Evolutionary conservation across 2,329 filamentous ascomycete species (phyloP), one percentile per base, ranked within the genome.

Genomic region (Teratosphaeria gauchensis): DNA sequence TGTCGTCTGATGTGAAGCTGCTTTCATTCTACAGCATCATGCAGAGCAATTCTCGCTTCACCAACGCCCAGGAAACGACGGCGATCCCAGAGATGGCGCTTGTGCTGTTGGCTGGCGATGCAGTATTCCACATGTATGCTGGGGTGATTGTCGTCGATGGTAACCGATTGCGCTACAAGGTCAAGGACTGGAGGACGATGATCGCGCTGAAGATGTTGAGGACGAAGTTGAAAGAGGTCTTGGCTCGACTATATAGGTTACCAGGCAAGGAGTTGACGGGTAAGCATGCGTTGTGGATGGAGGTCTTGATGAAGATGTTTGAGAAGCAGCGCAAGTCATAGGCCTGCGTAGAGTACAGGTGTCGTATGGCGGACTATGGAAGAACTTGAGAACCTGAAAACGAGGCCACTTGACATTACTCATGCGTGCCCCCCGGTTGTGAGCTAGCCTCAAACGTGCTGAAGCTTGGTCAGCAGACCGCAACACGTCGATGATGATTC

Each of bases 1-100:
- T 67, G 16, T 55, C 64, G 5, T 55, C 64, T 0, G 66, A 68
- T 1, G 77, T 91, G 46, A 87, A 85, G 68, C 97, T 90, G 85
- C 77, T 99, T 52, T 94, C 89, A 0, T 99, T 96, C 73, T 97
- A 97, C 75, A 89, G 95, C 72, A 96, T 97, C 63, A 95, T 97
- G 90, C 92, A 96, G 73, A 88, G 88, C 2, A 91, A 78, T 76
- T 89, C 86, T 81, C 82, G 81, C 61, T 86, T 88, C 67, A 90
- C 92, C 65, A 95, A 96, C 64, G 94, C 94, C 0, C 92, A 96
- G 65, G 90, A 95, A 70, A 95, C 90, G 1, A 66, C 67, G 62
- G 75, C 57, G 66, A 76, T 2, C 89, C 87, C 11, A 53, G 87
- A 91, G 51, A 88, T 96, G 63, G 85, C 91, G 11, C 83, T 96